phyloP scores from a whole-genome alignment of 2,329 filamentous ascomycete species.

The Ophiostoma fasciatum region DNA sequence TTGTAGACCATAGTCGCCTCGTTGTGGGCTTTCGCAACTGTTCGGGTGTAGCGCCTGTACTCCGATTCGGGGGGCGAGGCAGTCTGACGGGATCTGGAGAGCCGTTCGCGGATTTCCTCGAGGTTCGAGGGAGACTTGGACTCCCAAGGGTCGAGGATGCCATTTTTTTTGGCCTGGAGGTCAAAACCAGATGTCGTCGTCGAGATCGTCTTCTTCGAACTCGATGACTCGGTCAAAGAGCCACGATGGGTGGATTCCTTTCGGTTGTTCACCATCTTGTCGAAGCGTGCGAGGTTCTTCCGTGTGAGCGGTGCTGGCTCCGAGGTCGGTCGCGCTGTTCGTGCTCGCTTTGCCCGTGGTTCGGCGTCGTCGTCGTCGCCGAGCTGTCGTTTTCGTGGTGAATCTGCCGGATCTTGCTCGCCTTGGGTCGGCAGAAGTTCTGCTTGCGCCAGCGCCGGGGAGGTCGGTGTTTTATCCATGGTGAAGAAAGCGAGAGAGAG shows the following conservation, averaged over 20 bases:
- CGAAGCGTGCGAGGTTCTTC: constrained; percentile 5
- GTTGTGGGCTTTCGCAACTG: constrained; percentile 6
- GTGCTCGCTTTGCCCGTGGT: constrained; percentile 2
- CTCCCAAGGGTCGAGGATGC: constrained; percentile 5
- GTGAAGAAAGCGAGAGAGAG: too few relatives aligned
- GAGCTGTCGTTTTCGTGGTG: constrained; percentile 5
- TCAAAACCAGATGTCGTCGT: constrained; percentile 8
- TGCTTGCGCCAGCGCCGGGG: too few relatives aligned
- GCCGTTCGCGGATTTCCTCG: constrained; percentile 6
- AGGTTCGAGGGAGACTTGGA: constrained; percentile 12
- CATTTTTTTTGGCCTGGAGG: constrained; percentile 9
- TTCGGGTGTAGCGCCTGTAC: constrained; percentile 7
- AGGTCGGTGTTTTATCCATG: too few relatives aligned
- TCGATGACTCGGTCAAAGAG: not conserved
- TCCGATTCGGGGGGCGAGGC: constrained; percentile 9
- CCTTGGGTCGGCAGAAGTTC: too few relatives aligned
- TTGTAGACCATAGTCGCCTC: constrained; percentile 11
- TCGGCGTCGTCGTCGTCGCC: constrained; percentile 2
- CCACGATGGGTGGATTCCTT: not conserved
- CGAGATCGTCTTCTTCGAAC: constrained; percentile 2
- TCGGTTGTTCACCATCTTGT: constrained; percentile 5
- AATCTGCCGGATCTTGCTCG: too few relatives aligned
- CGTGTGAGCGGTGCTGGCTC: constrained; percentile 6
- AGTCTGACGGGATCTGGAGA: constrained; percentile 4
- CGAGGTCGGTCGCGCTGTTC: not conserved